phyloP scores from a whole-genome alignment of 768 basidiomycete genomes.

The Pulveroboletus sp. region DNA sequence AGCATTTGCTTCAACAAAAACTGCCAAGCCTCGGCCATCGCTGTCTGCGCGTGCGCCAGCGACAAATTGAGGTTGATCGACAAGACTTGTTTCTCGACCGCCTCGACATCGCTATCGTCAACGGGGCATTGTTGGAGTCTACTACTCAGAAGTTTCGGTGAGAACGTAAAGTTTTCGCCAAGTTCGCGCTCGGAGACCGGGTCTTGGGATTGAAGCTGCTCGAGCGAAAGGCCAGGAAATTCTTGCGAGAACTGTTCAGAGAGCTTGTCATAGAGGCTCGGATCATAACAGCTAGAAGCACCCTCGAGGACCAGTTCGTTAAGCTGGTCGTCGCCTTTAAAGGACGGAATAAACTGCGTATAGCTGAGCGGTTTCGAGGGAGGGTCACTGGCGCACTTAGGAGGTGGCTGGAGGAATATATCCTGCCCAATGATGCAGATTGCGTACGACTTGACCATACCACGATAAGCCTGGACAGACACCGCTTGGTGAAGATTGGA shows the following conservation, averaged over 20 bases:
- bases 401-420: conserved; percentile 57
- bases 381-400: conserved; percentile 34
- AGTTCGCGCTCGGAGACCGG: conserved; percentile 68
- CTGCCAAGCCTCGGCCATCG: conserved; percentile 78
- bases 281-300: conserved; percentile 67
- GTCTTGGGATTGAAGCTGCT: conserved; percentile 62
- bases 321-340: conserved; percentile 63
- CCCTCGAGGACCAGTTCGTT: conserved; percentile 69
- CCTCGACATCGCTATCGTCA: conserved; percentile 40
- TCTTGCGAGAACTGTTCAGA: conserved; percentile 43
- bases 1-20: conserved; percentile 61
- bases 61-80: conserved; percentile 89
- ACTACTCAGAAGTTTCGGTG: conserved; percentile 53
- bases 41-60: conserved; percentile 72
- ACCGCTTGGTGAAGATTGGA: conserved; percentile 60
- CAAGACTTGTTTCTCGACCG: conserved; percentile 56
- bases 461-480: conserved; percentile 63
- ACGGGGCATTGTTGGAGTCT: conserved; percentile 46
- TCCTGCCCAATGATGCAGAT: conserved; percentile 74
- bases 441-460: conserved; percentile 69
- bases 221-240: conserved; percentile 62
- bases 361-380: conserved; percentile 60
- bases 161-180: conserved; percentile 79
- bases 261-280: conserved; percentile 65
- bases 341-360: conserved; percentile 48